Evolutionary conservation across 768 basidiomycete genomes (phyloP), one percentile per base, ranked within the genome.

Genomic region (Agrocybe pediades): DNA sequence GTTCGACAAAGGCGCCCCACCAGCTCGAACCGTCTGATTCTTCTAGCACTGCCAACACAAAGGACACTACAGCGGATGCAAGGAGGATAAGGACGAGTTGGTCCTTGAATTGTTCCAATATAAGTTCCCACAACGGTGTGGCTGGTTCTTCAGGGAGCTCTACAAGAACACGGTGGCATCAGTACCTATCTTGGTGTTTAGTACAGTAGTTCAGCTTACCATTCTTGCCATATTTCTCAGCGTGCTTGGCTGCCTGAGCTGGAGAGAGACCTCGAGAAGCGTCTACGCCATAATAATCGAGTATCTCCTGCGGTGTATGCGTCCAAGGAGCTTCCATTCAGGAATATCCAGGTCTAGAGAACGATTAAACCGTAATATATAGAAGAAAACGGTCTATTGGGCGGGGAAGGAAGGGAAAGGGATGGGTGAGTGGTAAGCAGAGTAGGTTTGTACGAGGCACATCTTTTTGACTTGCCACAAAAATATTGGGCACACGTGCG

Each of bases 61-160:
- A 95, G 9, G 96, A 98, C 60, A 98, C 81, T 41, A 91, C 86
- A 11, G 96, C 96, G 1, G 95, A 97, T 2, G 82, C 95, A 42
- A 99, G 87, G 27, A 99, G 83, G 66, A 99, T 98, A 58, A 99
- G 87, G 39, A 99, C 96, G 24, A 99, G 84, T 71, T 97, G 94
- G 74, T 99, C 96, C 78, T 98, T 90, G 81, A 99, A 99, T 73
- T 99, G 96, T 61, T 97, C 95, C n/a, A 99, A 80, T 55, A 99
- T 88, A 55, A 98, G 85, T 66, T 92, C 82, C 92, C 94, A 95
- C 26, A 98, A 67, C 3, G 95, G 92, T 3, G 96, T 97, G 2
- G 92, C 74, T 0, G 92, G 88, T 9, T 95, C 92, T 65, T 97
- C 94, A 9, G 96, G 95, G 6, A 99, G 79, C 66, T 92, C 96